Base-by-base conservation (phyloP, 2,329 filamentous ascomycete genomes). In the Esteya vermicola region DNA sequence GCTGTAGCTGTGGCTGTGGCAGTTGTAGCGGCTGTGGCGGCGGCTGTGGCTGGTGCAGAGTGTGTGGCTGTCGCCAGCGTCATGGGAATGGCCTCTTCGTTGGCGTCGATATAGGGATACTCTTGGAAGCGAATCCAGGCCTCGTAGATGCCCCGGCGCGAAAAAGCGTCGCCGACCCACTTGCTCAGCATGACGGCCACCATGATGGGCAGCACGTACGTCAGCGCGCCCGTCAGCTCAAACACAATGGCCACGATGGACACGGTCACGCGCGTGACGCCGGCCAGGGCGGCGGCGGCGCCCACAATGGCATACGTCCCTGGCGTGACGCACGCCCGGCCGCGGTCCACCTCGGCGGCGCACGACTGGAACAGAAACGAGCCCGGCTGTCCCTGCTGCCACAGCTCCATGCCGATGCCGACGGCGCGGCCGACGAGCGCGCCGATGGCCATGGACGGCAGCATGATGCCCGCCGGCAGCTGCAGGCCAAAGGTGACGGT, bases 211-310 rank as follows among this genome's bases (percentile, higher is more conserved):
- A 98, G 75, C 36, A 98, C 89, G 55, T 96, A 96, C 1, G 86
- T 93, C 22, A 98, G 70, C 2, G 91, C 91, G 39, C 91, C 91
- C 0, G 91, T 98, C 41, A 98, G 78, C 64, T 98, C 91, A 54
- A 98, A 98, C 82, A 95, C 95, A 62, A 98, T 98, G 52, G 96
- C 91, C 5, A 98, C 89, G 49, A 98, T 95, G 12, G 88, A 95
- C 10, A 95, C 86, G 0, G 91, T 98, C 78, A 98, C 93, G 49
- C 89, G 77, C 16, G 89, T 96, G 27, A 93, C 85, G 36, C 91
- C 91, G 6, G 84, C 85, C 2, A 98, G 75, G n/a, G 89, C 85
- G 4, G 91, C 88, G 1, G 91, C 89, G 1, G 91, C 91, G 26
- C 91, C 91, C 45, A 98, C 82, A 51, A 98, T 93, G 46, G 91